These are phyloP conservation scores for Vitis amurensis DNA, from an alignment of 164 flowering plant species.

Conservation along the genomic window DNA sequence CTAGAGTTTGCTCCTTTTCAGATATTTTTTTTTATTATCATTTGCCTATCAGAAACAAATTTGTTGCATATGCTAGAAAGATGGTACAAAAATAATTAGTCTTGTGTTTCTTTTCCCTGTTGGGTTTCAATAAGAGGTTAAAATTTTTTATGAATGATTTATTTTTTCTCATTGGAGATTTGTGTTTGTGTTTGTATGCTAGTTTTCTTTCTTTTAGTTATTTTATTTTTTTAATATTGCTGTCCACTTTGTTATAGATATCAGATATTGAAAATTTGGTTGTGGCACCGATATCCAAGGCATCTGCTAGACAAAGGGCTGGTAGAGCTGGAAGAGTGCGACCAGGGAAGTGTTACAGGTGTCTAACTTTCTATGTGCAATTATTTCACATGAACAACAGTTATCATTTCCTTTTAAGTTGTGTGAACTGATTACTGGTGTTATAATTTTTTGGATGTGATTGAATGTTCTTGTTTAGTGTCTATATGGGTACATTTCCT, in stretches of 20 bases:
- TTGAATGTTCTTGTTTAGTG: too few relatives aligned
- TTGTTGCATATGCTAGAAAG: too few relatives aligned
- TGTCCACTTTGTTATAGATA: slow-evolving; percentile 40
- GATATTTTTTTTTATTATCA: too few relatives aligned
- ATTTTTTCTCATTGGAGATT: neutral
- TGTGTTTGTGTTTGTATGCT: neutral
- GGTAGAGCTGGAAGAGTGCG: slow-evolving; percentile 98
- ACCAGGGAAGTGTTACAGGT: slow-evolving; percentile 98
- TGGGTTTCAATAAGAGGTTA: neutral
- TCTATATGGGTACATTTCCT: too few relatives aligned
- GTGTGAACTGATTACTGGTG: neutral
- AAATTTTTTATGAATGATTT: neutral
- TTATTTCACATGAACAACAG: neutral
- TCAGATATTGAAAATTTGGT: slow-evolving; percentile 90
- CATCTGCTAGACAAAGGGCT: slow-evolving; percentile 96
- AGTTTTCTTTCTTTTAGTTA: neutral
- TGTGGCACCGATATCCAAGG: slow-evolving; percentile 94
- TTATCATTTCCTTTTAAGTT: neutral
- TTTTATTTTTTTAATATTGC: neutral
- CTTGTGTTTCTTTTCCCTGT: too few relatives aligned
- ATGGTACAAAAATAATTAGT: too few relatives aligned
- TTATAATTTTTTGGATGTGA: neutral
- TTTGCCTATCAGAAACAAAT: too few relatives aligned
- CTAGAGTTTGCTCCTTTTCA: too few relatives aligned
- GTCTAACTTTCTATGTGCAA: slow-evolving; percentile 7